These are phyloP conservation scores for Phytophthora colocasiae DNA, from an alignment of 352 stramenopile genomes.

Conservation along the genomic window DNA sequence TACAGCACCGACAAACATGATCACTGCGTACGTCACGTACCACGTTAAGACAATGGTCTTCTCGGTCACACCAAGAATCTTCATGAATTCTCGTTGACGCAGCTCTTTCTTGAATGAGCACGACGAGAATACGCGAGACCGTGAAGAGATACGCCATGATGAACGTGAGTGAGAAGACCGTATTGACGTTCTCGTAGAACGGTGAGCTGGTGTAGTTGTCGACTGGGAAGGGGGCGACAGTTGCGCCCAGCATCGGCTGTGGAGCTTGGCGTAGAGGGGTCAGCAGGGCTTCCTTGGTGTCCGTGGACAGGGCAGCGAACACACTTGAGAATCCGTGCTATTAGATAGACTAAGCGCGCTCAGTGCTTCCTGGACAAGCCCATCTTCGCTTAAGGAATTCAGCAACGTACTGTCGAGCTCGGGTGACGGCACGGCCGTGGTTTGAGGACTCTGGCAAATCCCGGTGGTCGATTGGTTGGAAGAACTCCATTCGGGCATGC, in stretches of 20 bases:
- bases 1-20: slow-evolving; percentile 74
- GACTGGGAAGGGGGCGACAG: slow-evolving; percentile 47
- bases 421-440: slow-evolving; percentile 25
- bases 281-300: slow-evolving; percentile 29
- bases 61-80: slow-evolving; percentile 90
- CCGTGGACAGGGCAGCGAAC: slow-evolving; percentile 22
- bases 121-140: slow-evolving; percentile 80
- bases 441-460: slow-evolving; percentile 47
- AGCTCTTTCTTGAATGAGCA: slow-evolving; percentile 89
- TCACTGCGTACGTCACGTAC: slow-evolving; percentile 89
- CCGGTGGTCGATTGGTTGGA: slow-evolving; percentile 46
- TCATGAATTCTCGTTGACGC: slow-evolving; percentile 89
- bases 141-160: slow-evolving; percentile 91
- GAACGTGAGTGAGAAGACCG: slow-evolving; percentile 86
- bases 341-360: neutral
- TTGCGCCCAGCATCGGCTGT: slow-evolving; percentile 44
- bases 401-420: slow-evolving; percentile 44
- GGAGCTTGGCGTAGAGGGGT: slow-evolving; percentile 46
- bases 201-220: slow-evolving; percentile 43
- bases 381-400: slow-evolving; percentile 32
- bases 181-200: slow-evolving; percentile 63
- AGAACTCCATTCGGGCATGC: slow-evolving; percentile 55
- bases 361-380: slow-evolving; percentile 43
- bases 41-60: slow-evolving; percentile 67
- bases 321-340: slow-evolving; percentile 13